phyloP scores from a whole-genome alignment of 306 rosid genomes.

The Dryas alaskensis region DNA sequence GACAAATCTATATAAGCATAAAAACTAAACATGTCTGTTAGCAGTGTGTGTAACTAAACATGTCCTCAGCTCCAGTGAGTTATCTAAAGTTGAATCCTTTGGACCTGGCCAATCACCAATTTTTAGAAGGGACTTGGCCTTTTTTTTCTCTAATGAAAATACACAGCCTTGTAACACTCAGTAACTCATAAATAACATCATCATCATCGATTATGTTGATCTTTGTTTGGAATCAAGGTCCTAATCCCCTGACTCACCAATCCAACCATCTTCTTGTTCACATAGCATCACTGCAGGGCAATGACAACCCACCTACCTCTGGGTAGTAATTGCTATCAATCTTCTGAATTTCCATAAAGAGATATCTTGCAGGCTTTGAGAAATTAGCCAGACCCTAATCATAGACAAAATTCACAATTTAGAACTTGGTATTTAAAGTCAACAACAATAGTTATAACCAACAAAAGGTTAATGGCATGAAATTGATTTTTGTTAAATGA shows the following conservation, averaged over 20 bases:
- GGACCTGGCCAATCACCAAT: background rate
- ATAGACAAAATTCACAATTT: conserved; percentile 19
- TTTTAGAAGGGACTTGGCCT: background rate
- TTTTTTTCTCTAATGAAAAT: background rate
- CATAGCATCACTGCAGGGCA: background rate
- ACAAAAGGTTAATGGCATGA: background rate
- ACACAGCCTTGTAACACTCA: background rate
- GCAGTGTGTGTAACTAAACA: too few species aligned
- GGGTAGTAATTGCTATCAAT: conserved; percentile 89
- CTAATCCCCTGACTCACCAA: conserved; percentile 15
- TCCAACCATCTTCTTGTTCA: background rate
- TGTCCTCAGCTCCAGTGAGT: too few species aligned
- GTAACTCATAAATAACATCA: background rate
- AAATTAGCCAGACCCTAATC: conserved; percentile 80
- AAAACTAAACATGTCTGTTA: background rate
- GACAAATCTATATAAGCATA: conserved; percentile 1
- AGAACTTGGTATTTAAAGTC: background rate
- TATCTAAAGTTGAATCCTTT: too few species aligned
- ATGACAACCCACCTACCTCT: conserved; percentile 48
- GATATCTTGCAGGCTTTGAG: conserved; percentile 81
- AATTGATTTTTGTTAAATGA: too few species aligned
- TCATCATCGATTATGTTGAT: background rate
- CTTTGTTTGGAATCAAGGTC: background rate
- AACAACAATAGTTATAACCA: background rate
- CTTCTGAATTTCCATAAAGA: conserved; percentile 82